Conservation (phyloP, 2,329 filamentous ascomycete species). For the Diaporthe sp. region DNA sequence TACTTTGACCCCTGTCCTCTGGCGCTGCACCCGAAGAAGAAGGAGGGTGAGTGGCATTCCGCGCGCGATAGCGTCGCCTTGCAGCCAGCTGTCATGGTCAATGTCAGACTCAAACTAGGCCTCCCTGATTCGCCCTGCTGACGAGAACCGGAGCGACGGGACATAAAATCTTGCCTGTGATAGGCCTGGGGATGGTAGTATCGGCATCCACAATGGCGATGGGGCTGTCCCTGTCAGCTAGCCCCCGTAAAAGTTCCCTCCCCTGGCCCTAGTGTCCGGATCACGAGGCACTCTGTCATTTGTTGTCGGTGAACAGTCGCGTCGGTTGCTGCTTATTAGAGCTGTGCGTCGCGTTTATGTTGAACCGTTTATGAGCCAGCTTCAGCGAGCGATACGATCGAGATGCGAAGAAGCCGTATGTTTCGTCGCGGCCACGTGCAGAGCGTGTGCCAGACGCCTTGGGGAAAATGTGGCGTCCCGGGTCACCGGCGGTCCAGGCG, state of each 20-base stretch:
- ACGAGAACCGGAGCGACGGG: conserved; percentile 1
- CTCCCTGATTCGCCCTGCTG: not conserved
- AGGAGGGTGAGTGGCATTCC: not conserved
- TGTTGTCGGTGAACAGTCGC: not conserved
- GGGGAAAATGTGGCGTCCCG: not conserved
- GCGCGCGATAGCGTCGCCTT: not conserved
- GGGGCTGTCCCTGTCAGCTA: not conserved
- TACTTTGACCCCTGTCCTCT: not conserved
- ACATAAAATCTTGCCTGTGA: not conserved
- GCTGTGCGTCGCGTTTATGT: too few species aligned
- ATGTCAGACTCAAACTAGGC: not conserved
- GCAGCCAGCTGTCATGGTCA: not conserved
- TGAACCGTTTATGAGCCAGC: not conserved
- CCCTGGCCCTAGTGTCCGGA: not conserved
- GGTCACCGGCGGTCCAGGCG: not conserved
- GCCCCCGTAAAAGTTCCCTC: not conserved
- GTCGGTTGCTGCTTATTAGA: not conserved
- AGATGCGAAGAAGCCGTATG: not conserved
- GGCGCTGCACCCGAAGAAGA: not conserved
- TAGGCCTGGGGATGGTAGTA: conserved; percentile 4
- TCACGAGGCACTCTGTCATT: not conserved
- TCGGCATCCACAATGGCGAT: not conserved
- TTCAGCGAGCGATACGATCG: not conserved
- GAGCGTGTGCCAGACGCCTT: not conserved
- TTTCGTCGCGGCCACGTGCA: not conserved